Evolutionary conservation across 768 basidiomycete genomes (phyloP), one percentile per base, ranked within the genome.

Genomic region (Leccinellum rugosiceps): DNA sequence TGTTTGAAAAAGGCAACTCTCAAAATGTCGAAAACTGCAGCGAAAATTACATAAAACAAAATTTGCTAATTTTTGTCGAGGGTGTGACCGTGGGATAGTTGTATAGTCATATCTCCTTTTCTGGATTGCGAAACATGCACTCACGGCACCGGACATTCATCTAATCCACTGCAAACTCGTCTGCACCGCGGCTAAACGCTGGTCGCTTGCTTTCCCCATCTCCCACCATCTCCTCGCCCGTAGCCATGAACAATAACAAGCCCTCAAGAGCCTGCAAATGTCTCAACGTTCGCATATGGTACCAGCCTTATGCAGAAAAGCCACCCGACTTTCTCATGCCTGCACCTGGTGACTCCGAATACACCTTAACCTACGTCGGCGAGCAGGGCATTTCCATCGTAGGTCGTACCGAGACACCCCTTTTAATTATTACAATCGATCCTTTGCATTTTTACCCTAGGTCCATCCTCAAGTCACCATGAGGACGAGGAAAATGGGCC

Each of bases 371-470:
- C 35, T 83, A 82, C 68, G 85, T 88, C 50, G 85, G 80, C 17
- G 83, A 88, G 55, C 79, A 85, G 48, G 88, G 88, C 41, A 80
- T 92, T 55, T 70, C 69, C 46, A 79, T 90, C 51, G 90, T 91
- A 65, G 52, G 86, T 78, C 47, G 9, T 28, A 50, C 9, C 13
- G 6, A n/a, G 46, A 21, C 32, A 23, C 41, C 23, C 43, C 17
- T 7, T 52, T 35, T 31, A 26, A 25, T 56, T 54, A 51, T 50
- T 51, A 28, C 53, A 9, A 23, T 58, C 50, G 49, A 56, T 57
- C 6, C 50, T 58, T 26, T 50, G 58, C 62, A 47, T 34, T 48
- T 63, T 44, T 26, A 58, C 60, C 61, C 28, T 63, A 92, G 90
- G 74, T 71, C 25, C 87, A 91, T 61, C 81, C 83, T 5, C 85